A percentile compares a stretch with the other conserved stretches of the same genome.
phyloP scores from a whole-genome alignment of 2,329 filamentous ascomycete species.

The Metarhizium humberi region DNA sequence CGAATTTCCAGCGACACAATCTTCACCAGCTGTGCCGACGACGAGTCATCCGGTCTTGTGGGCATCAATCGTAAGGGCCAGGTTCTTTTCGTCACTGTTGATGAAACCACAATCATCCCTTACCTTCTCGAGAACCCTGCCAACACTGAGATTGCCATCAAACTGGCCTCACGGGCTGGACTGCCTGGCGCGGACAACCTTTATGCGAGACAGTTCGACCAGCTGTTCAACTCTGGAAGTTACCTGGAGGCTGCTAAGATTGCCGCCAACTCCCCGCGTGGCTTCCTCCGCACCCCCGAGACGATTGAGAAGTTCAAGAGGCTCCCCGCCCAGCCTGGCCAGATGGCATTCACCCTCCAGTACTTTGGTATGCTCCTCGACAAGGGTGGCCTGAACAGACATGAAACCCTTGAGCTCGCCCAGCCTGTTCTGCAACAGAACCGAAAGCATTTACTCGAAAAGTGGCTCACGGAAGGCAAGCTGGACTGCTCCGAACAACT shows the following conservation, averaged over 20 bases:
- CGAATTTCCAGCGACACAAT: conserved; percentile 98
- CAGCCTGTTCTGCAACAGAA: conserved; percentile 88
- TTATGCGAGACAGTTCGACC: conserved; percentile 88
- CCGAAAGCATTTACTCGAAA: conserved; percentile 90
- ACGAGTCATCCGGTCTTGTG: conserved; percentile 77
- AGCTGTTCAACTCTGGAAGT: conserved; percentile 69
- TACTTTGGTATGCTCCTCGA: conserved; percentile 97
- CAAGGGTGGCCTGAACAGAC: conserved; percentile 84
- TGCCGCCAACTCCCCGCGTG: conserved; percentile 90
- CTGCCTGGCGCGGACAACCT: conserved; percentile 90
- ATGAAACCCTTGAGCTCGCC: conserved; percentile 89
- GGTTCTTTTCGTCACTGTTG: conserved; percentile 86
- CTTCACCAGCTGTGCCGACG: conserved; percentile 84
- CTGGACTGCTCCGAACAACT: conserved; percentile 93
- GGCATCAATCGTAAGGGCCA: conserved; percentile 97
- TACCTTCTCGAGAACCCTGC: conserved; percentile 96
- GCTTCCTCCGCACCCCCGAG: conserved; percentile 86
- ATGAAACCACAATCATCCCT: conserved; percentile 83
- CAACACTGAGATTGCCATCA: conserved; percentile 87
- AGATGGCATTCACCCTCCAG: conserved; percentile 89
- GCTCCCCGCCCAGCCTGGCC: conserved; percentile 67
- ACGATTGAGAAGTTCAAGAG: conserved; percentile 96
- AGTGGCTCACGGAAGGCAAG: conserved; percentile 96
- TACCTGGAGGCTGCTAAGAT: conserved; percentile 89
- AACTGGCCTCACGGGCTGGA: conserved; percentile 88